Percentiles rank a stretch among this genome's conserved stretches.
Evolutionary conservation across 345 rosid species (phyloP).

Genomic region (Lumnitzera racemosa): DNA sequence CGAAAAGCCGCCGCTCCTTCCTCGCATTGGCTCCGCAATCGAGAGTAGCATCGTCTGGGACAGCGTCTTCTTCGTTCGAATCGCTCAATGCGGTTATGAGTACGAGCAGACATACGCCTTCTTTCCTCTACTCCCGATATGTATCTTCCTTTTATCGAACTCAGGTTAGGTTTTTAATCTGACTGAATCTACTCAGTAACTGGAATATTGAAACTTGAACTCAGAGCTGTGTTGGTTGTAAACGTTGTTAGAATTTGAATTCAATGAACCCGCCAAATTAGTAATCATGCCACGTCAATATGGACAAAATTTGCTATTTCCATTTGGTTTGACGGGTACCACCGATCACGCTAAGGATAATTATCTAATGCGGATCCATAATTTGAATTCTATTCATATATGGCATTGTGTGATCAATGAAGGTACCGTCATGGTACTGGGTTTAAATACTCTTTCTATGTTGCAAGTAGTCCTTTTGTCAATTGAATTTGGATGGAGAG

Average conservation of each 20-base stretch:
- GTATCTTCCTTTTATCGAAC: conserved; percentile 43
- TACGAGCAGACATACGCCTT: conserved; percentile 91
- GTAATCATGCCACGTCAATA: too few species aligned
- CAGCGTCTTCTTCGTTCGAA: conserved; percentile 69
- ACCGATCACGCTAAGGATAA: too few species aligned
- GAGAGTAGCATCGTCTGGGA: conserved; percentile 79
- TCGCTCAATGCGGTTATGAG: conserved; percentile 85
- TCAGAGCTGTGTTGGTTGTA: background rate
- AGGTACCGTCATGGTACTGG: too few species aligned
- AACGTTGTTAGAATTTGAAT: background rate
- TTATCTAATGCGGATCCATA: too few species aligned
- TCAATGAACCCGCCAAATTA: too few species aligned
- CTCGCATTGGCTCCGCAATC: conserved; percentile 32
- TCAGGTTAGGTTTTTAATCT: conserved; percentile 37
- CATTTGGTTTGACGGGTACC: too few species aligned
- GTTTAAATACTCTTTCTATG: too few species aligned
- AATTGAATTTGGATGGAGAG: too few species aligned
- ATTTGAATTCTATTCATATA: too few species aligned
- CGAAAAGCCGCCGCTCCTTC: conserved; percentile 13
- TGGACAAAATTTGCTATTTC: too few species aligned
- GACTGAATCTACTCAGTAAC: background rate
- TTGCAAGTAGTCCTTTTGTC: too few species aligned
- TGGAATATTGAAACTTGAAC: background rate
- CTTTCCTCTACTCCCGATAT: conserved; percentile 69
- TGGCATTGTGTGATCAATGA: too few species aligned